Evolutionary conservation across 2,329 filamentous ascomycete genomes (phyloP).

Genomic region (Neonectria coccinea): DNA sequence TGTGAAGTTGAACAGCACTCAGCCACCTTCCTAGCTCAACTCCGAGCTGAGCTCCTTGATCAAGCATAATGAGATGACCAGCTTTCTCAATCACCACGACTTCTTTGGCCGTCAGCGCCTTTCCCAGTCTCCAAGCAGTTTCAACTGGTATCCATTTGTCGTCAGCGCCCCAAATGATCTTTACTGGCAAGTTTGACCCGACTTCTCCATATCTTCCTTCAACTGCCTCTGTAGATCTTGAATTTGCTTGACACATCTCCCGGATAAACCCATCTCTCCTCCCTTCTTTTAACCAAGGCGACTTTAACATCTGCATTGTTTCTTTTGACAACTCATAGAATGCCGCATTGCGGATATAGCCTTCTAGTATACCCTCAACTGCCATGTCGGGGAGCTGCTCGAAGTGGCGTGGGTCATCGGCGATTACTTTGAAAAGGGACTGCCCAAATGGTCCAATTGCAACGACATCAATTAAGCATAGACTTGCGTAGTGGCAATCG

Average conservation of each 20-base stretch:
- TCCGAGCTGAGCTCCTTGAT: conserved; percentile 54
- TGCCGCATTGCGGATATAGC: conserved; percentile 55
- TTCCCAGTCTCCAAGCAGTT: conserved; percentile 46
- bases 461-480: conserved; percentile 58
- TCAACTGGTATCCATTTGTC: conserved; percentile 58
- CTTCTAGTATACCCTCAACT: conserved; percentile 54
- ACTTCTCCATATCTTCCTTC: conserved; percentile 53
- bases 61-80: conserved; percentile 59
- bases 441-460: conserved; percentile 56
- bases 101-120: conserved; percentile 48
- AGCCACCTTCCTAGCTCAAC: conserved; percentile 54
- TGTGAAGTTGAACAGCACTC: not conserved
- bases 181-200: conserved; percentile 52
- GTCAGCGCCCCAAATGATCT: conserved; percentile 57
- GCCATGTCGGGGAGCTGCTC: conserved; percentile 48
- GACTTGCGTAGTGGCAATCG: conserved; percentile 50
- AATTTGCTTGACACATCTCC: conserved; percentile 51
- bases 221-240: conserved; percentile 46
- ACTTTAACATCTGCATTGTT: conserved; percentile 51
- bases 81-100: conserved; percentile 51
- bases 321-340: conserved; percentile 45
- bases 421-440: conserved; percentile 57
- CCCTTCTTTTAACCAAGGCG: conserved; percentile 49
- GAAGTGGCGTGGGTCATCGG: conserved; percentile 51
- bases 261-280: conserved; percentile 53